Base-by-base conservation (phyloP, 768 basidiomycete species). In the Epithele typhae region DNA sequence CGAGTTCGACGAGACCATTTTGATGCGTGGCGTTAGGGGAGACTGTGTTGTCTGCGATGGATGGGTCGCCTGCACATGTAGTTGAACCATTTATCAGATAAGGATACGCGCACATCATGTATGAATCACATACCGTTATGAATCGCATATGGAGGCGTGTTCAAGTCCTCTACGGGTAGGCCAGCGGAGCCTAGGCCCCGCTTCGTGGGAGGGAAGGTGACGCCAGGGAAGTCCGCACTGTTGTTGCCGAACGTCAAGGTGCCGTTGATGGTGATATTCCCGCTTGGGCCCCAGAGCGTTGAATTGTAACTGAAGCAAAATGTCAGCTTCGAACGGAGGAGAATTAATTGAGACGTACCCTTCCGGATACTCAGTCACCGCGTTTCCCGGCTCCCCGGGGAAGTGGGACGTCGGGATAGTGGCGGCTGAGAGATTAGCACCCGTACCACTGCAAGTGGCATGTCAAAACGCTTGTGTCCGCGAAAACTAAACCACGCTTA, bases 181-280 rank as follows among this genome's bases (percentile, higher is more conserved):
- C 66, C 67, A 19, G 72, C 77, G 3, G 76, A 77, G 4, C 78
- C 79, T 30, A 80, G 40, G 1, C 74, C 77, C 12, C 78, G 72
- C 57, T 61, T 75, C 4, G 51, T 48, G 6, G 40, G 17, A 8
- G 27, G 39, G n/a, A n/a, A n/a, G n/a, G n/a, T n/a, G n/a, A n/a
- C n/a, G n/a, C n/a, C n/a, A n/a, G n/a, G n/a, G n/a, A n/a, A n/a
- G n/a, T n/a, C n/a, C n/a, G n/a, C n/a, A 47, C 44, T 25, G 17
- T 58, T 64, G 49, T 46, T 45, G 22, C 68, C 64, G 51, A 75
- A 82, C 5, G 84, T 87, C 34, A 74, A 64, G 3, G 69, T 76
- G 5, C 83, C 84, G 43, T 84, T 81, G 51, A 87, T 73, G 11
- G 82, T 85, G 60, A 88, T 77, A 56, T 88, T 89, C 4, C 86